phyloP scores from a whole-genome alignment of 2,329 filamentous ascomycete genomes.

The Calycina herbarum region DNA sequence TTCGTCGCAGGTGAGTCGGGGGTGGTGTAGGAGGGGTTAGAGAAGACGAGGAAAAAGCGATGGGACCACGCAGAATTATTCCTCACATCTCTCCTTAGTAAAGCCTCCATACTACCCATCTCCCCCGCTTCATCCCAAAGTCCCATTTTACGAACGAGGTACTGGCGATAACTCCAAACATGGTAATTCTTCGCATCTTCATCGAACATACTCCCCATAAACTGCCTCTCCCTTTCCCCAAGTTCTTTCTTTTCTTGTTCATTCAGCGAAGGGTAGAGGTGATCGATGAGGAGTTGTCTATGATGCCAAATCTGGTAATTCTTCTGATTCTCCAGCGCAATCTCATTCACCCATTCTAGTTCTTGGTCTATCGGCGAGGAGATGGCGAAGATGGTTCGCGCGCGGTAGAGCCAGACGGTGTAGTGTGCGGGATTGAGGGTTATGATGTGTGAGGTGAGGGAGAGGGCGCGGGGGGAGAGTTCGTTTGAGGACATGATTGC shows the following conservation, averaged over 20 bases:
- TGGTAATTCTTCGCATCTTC: conserved; percentile 97
- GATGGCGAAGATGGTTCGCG: conserved; percentile 71
- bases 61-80: conserved; percentile 99
- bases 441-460: conserved; percentile 87
- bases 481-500: conserved; percentile 91
- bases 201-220: conserved; percentile 77
- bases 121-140: conserved; percentile 63
- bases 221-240: conserved; percentile 67
- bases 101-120: conserved; percentile 66
- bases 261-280: conserved; percentile 56
- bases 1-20: conserved; percentile 50
- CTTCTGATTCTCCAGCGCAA: conserved; percentile 83
- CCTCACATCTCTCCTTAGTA: conserved; percentile 78
- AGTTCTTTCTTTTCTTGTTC: conserved; percentile 55
- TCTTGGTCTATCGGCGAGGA: conserved; percentile 48
- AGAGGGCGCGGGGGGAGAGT: conserved; percentile 73
- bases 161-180: conserved; percentile 93
- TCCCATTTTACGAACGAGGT: conserved; percentile 63
- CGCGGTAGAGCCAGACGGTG: conserved; percentile 96
- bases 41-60: conserved; percentile 89
- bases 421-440: conserved; percentile 94
- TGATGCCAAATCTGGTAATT: conserved; percentile 98
- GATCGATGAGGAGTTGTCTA: conserved; percentile 63
- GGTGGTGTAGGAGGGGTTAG: conserved; percentile 54
- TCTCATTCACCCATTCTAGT: conserved; percentile 80